Evolutionary conservation across 805 yeast species (phyloP).

Genomic region (Candida boleticola): DNA sequence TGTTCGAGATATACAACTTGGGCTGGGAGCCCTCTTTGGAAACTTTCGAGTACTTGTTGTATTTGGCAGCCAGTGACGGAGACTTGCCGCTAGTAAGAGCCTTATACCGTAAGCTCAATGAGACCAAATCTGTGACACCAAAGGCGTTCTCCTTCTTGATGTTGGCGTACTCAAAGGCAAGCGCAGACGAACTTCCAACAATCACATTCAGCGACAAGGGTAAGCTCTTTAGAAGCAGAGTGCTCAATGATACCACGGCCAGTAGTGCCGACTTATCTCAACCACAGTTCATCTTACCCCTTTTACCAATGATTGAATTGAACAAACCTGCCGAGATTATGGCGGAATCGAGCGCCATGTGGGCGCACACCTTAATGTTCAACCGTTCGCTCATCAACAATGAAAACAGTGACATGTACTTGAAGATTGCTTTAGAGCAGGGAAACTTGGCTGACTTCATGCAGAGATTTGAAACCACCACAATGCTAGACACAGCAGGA

Average conservation of each 20-base stretch:
- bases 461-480: constrained; percentile 28
- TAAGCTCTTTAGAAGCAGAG: constrained; percentile 42
- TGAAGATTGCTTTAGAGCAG: constrained; percentile 44
- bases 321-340: constrained; percentile 42
- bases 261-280: constrained; percentile 2
- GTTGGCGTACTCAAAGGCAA: constrained; percentile 46
- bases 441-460: constrained; percentile 34
- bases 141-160: constrained; percentile 45
- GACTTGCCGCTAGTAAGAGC: constrained; percentile 74
- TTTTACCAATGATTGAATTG: constrained; percentile 58
- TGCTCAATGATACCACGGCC: constrained; percentile 39
- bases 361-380: constrained; percentile 52
- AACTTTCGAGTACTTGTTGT: constrained; percentile 67
- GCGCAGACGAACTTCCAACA: constrained; percentile 26
- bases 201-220: constrained; percentile 47
- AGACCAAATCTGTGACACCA: constrained; percentile 32
- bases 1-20: constrained; percentile 57
- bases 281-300: constrained; percentile 46
- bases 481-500: constrained; percentile 26
- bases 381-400: constrained; percentile 43
- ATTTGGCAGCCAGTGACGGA: constrained; percentile 76
- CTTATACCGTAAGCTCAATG: constrained; percentile 47
- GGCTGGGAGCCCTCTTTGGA: constrained; percentile 43
- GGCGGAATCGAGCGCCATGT: constrained; percentile 76
- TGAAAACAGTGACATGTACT: constrained; percentile 47